Conservation (phyloP, 2,329 filamentous ascomycete genomes). For the Phyllosticta paracitricarpa region DNA sequence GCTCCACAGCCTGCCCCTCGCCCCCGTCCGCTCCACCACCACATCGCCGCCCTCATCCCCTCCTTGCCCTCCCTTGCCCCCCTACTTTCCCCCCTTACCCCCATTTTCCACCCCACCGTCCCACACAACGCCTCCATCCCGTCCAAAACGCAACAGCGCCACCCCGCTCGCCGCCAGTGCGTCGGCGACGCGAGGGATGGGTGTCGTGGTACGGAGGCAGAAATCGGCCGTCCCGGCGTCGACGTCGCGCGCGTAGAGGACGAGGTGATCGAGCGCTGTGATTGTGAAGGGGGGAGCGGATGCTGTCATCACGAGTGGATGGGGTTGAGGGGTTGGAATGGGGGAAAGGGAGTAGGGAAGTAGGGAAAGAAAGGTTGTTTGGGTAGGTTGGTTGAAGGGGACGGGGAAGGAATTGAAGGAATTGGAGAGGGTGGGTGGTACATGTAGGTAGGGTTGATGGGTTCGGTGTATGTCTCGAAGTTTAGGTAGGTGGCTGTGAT, state of each 20-base stretch:
- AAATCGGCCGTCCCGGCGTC: neutral
- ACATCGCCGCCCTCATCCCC: neutral
- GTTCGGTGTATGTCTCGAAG: neutral
- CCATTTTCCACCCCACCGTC: neutral
- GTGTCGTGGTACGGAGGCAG: neutral
- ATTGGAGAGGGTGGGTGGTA: neutral
- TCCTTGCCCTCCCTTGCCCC: neutral
- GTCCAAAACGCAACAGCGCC: neutral
- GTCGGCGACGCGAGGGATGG: neutral
- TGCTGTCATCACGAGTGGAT: neutral
- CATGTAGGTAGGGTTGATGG: neutral
- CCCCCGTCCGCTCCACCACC: constrained; percentile 28
- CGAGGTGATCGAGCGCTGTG: neutral
- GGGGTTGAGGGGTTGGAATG: neutral
- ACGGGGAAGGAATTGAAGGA: too few relatives aligned
- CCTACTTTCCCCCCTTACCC: neutral
- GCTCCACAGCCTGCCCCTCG: constrained; percentile 44
- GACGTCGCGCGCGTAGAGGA: neutral
- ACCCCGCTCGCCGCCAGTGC: neutral
- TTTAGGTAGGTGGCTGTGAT: neutral
- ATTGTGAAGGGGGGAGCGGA: neutral
- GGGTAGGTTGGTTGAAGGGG: too few relatives aligned
- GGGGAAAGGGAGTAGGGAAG: neutral
- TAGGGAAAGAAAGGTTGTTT: too few relatives aligned
- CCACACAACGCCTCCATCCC: neutral